Percentiles rank a stretch among this genome's conserved stretches.
Conservation (phyloP, 352 stramenopile species). For the Globisporangium cylindrosporum region DNA sequence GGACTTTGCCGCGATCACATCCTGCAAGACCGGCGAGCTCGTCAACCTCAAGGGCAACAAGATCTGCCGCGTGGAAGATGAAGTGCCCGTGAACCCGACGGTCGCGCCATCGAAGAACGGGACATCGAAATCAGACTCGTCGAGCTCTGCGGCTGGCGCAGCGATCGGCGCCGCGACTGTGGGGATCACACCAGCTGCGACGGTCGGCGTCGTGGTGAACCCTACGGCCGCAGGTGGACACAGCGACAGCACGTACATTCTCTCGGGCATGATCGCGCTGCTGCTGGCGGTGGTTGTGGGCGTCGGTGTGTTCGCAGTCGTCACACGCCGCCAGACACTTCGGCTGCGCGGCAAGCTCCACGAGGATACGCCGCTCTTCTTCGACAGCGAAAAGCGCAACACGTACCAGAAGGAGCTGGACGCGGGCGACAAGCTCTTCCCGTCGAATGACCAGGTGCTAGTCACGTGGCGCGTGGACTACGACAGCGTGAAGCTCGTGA, state of each 20-base stretch:
- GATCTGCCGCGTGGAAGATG: slow-evolving; percentile 47
- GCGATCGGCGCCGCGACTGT: not conserved
- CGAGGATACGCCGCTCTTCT: slow-evolving; percentile 70
- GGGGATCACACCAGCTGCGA: slow-evolving; percentile 15
- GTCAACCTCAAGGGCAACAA: slow-evolving; percentile 59
- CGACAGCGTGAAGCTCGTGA: slow-evolving; percentile 57
- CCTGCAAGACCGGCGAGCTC: slow-evolving; percentile 37
- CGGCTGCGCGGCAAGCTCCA: slow-evolving; percentile 52
- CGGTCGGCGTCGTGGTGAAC: slow-evolving; percentile 37
- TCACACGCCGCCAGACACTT: slow-evolving; percentile 31
- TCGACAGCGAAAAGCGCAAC: slow-evolving; percentile 56
- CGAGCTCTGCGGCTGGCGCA: not conserved
- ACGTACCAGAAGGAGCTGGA: slow-evolving; percentile 62
- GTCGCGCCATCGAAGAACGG: slow-evolving; percentile 21
- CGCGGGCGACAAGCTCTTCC: slow-evolving; percentile 59
- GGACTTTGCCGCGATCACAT: slow-evolving; percentile 49
- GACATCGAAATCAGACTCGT: slow-evolving; percentile 16
- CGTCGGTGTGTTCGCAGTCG: slow-evolving; percentile 40
- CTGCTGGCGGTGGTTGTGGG: slow-evolving; percentile 32
- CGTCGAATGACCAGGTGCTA: slow-evolving; percentile 66
- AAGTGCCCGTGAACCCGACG: slow-evolving; percentile 29
- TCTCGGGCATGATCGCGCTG: slow-evolving; percentile 35
- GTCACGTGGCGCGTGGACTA: slow-evolving; percentile 73
- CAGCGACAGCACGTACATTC: slow-evolving; percentile 50
- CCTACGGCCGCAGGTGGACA: slow-evolving; percentile 13